phyloP scores from a whole-genome alignment of 2,329 filamentous ascomycete species.

The Microascus cirrosus region DNA sequence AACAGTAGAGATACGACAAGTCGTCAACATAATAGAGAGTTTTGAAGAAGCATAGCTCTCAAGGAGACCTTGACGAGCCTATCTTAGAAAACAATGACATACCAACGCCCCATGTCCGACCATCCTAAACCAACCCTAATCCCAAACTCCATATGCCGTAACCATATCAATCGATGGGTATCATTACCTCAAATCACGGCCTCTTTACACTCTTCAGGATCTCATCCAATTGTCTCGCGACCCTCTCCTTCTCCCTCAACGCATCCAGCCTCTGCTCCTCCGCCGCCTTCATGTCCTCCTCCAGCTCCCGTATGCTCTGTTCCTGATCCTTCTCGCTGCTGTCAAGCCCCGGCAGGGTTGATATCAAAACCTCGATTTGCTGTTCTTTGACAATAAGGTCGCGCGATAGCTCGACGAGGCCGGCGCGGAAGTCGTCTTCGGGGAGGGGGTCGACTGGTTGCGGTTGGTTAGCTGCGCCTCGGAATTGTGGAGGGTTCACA shows the following conservation, averaged over 20 bases:
- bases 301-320: slow-evolving; percentile 51
- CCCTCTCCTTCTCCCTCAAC: slow-evolving; percentile 50
- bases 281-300: slow-evolving; percentile 52
- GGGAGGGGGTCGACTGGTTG: slow-evolving; percentile 47
- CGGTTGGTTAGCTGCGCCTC: neutral
- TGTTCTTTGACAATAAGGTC: slow-evolving; percentile 73
- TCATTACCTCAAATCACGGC: neutral
- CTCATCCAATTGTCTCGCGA: slow-evolving; percentile 46
- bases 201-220: slow-evolving; percentile 50
- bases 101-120: neutral
- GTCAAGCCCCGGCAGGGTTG: slow-evolving; percentile 63
- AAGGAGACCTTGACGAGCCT: neutral
- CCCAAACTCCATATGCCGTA: neutral
- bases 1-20: neutral
- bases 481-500: neutral
- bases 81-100: neutral
- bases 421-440: slow-evolving; percentile 52
- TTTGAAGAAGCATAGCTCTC: neutral
- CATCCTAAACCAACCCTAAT: neutral
- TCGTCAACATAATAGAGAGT: neutral
- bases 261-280: slow-evolving; percentile 53
- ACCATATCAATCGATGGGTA: neutral
- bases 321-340: slow-evolving; percentile 71
- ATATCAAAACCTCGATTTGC: slow-evolving; percentile 70
- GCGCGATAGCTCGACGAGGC: slow-evolving; percentile 61